phyloP scores from a whole-genome alignment of 441 rosid genomes.

The Breynia disticha region DNA sequence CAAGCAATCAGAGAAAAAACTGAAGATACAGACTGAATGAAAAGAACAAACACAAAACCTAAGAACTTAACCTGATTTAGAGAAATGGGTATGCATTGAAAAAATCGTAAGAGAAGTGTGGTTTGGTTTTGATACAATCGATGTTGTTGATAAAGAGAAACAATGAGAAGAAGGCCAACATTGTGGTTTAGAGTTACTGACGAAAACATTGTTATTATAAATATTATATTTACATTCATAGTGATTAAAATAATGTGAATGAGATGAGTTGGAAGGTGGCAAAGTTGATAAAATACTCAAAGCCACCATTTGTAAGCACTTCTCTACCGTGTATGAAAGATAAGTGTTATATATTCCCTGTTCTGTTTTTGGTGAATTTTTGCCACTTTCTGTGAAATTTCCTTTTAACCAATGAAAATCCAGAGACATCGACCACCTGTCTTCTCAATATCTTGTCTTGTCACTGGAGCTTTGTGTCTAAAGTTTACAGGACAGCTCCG shows the following conservation, averaged over 20 bases:
- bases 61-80: slow-evolving; percentile 35
- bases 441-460: too few species aligned
- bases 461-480: too few species aligned
- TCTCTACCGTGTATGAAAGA: slow-evolving; percentile 4
- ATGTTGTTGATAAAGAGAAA: slow-evolving; percentile 17
- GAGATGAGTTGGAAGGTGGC: slow-evolving; percentile 5
- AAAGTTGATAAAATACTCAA: slow-evolving; percentile 24
- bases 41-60: neutral
- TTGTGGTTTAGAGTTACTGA: slow-evolving; percentile 6
- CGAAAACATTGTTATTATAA: slow-evolving; percentile 6
- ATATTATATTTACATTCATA: neutral
- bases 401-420: too few species aligned
- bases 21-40: neutral
- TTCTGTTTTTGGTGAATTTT: neutral
- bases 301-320: slow-evolving; percentile 23
- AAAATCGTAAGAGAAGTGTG: slow-evolving; percentile 20
- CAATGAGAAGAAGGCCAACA: slow-evolving; percentile 13
- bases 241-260: neutral
- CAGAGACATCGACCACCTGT: too few species aligned
- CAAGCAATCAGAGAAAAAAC: neutral
- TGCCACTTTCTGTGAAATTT: too few species aligned
- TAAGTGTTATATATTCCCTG: neutral
- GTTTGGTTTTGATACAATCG: slow-evolving; percentile 12
- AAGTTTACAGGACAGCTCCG: too few species aligned
- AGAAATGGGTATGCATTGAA: slow-evolving; percentile 26